Evolutionary conservation across 2,329 filamentous ascomycete genomes (phyloP).

Genomic region (Sarocladium oryzae): DNA sequence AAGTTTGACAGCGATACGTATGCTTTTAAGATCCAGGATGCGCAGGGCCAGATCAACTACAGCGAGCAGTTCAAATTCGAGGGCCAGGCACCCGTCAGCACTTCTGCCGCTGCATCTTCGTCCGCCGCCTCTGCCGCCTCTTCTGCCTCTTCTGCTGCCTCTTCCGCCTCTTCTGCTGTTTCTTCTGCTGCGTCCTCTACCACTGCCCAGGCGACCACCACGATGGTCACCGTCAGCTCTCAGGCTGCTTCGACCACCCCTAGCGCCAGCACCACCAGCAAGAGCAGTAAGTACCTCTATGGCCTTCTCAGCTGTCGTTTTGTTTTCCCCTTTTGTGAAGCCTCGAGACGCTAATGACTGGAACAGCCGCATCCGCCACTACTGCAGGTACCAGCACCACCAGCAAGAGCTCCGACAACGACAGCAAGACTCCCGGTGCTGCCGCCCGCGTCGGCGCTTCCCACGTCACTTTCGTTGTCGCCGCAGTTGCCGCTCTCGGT

Average conservation of each 20-base stretch:
- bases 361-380: too few relatives aligned
- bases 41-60: conserved; percentile 24
- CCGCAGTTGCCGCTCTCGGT: conserved; percentile 24
- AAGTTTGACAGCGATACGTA: conserved; percentile 24
- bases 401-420: not conserved
- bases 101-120: conserved; percentile 10
- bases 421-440: conserved; percentile 20
- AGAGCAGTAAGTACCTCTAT: too few relatives aligned
- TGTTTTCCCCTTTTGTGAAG: too few relatives aligned
- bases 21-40: conserved; percentile 25
- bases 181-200: conserved; percentile 11
- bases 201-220: conserved; percentile 7
- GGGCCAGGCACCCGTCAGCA: conserved; percentile 15
- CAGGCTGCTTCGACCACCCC: conserved; percentile 10
- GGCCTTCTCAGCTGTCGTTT: too few relatives aligned
- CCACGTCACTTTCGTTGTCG: conserved; percentile 26
- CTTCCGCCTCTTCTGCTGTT: conserved; percentile 11
- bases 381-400: conserved; percentile 10
- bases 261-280: conserved; percentile 8
- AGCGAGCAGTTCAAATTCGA: conserved; percentile 23
- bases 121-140: conserved; percentile 11
- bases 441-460: conserved; percentile 25
- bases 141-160: conserved; percentile 7
- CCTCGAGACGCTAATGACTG: too few relatives aligned
- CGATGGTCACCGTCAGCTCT: conserved; percentile 11